These are phyloP conservation scores for Fraxinus quadrangulata DNA, from an alignment of 257 asterid species.

Conservation along the genomic window DNA sequence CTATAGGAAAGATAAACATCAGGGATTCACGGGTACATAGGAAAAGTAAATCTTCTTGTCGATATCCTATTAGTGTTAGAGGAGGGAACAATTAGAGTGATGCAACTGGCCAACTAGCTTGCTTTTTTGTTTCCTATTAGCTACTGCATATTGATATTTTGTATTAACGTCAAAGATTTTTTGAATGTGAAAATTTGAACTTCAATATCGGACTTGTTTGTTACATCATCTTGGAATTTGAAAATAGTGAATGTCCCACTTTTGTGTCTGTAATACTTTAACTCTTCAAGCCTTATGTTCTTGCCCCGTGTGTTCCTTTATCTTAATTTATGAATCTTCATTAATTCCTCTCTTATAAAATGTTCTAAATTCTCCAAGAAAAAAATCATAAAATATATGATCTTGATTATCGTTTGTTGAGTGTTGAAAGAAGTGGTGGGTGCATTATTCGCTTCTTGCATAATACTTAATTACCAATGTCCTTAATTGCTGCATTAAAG, in stretches of 20 bases:
- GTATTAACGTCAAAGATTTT: background rate
- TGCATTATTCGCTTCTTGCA: background rate
- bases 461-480: background rate
- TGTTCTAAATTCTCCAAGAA: slow-evolving; percentile 7
- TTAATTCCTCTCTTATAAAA: background rate
- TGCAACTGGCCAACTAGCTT: background rate
- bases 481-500: slow-evolving; percentile 4
- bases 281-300: background rate
- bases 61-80: background rate
- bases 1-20: too few species aligned
- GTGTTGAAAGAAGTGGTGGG: slow-evolving; percentile 5
- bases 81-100: background rate
- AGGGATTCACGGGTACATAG: too few species aligned
- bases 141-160: background rate
- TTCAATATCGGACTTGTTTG: background rate
- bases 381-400: background rate
- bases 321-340: background rate
- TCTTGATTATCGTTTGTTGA: background rate
- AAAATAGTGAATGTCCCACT: background rate
- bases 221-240: background rate
- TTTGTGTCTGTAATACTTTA: background rate
- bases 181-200: background rate
- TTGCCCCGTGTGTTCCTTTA: background rate
- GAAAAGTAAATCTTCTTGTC: too few species aligned
- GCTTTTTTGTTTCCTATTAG: background rate